phyloP scores from a whole-genome alignment of 495 filamentous ascomycete genomes.

The Saxispiralis lemnorum region DNA sequence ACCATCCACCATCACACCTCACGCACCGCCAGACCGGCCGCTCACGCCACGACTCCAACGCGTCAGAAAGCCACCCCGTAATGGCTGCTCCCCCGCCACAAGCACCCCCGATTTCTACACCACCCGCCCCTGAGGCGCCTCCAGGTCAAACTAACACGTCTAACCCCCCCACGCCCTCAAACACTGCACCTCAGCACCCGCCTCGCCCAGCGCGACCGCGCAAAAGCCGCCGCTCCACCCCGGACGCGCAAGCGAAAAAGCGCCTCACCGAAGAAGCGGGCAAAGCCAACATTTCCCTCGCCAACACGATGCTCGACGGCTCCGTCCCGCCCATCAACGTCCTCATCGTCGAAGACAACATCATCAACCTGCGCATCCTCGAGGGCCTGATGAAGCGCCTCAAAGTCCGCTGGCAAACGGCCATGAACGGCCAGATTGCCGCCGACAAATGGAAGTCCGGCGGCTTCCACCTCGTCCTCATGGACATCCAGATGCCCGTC shows the following conservation, averaged over 20 bases:
- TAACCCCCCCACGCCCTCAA: slow-evolving; percentile 36
- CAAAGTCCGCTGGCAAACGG: slow-evolving; percentile 94
- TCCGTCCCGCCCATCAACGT: slow-evolving; percentile 94
- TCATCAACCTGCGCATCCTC: slow-evolving; percentile 82
- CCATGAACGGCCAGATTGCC: slow-evolving; percentile 82
- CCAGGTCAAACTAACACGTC: slow-evolving; percentile 22
- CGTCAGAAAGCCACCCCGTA: slow-evolving; percentile 18
- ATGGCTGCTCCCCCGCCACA: slow-evolving; percentile 16
- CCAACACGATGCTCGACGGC: slow-evolving; percentile 40
- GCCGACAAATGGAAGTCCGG: slow-evolving; percentile 83
- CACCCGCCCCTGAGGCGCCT: slow-evolving; percentile 33
- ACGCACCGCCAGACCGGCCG: slow-evolving; percentile 11
- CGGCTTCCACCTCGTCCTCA: slow-evolving; percentile 92
- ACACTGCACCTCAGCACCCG: background rate
- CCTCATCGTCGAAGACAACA: slow-evolving; percentile 94
- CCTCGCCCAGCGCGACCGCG: slow-evolving; percentile 31
- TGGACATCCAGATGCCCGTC: slow-evolving; percentile 95
- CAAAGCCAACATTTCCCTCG: too few relatives aligned
- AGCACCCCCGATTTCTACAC: slow-evolving; percentile 41
- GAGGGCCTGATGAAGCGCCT: slow-evolving; percentile 94
- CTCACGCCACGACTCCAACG: slow-evolving; percentile 21
- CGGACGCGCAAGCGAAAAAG: slow-evolving; percentile 22
- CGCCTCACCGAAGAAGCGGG: too few relatives aligned
- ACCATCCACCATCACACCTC: slow-evolving; percentile 4
- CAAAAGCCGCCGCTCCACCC: slow-evolving; percentile 23